These are phyloP conservation scores for Hamigera avellanea DNA, from an alignment of 495 filamentous ascomycete species.

Conservation along the genomic window DNA sequence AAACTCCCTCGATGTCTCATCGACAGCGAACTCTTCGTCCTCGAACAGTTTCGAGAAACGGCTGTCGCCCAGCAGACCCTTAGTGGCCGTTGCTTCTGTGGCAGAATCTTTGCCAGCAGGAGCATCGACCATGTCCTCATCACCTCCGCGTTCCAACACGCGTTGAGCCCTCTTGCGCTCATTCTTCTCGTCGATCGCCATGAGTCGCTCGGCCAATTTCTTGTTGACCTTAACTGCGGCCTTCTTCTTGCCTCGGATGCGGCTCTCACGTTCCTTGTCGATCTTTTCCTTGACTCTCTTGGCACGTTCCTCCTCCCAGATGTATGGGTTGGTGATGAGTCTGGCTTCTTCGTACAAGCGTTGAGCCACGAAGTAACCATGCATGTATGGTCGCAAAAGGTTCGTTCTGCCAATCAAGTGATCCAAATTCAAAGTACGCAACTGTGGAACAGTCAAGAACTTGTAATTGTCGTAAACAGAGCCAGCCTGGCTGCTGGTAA, in stretches of 20 bases:
- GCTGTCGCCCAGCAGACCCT: conserved; percentile 60
- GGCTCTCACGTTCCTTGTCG: conserved; percentile 81
- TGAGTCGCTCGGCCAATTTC: conserved; percentile 69
- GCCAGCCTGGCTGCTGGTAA: conserved; percentile 36
- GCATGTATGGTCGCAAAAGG: conserved; percentile 89
- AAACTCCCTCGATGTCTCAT: conserved; percentile 84
- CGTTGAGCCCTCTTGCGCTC: conserved; percentile 51
- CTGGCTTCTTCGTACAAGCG: conserved; percentile 89
- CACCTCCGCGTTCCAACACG: conserved; percentile 45
- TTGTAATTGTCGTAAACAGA: conserved; percentile 98
- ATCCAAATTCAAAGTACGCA: conserved; percentile 67
- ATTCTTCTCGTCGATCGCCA: conserved; percentile 69
- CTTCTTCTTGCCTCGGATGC: conserved; percentile 88
- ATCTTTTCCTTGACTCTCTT: conserved; percentile 87
- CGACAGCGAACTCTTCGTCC: conserved; percentile 83
- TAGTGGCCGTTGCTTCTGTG: conserved; percentile 34
- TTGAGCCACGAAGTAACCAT: conserved; percentile 93
- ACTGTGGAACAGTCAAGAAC: conserved; percentile 79
- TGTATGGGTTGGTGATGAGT: conserved; percentile 81
- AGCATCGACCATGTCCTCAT: conserved; percentile 33
- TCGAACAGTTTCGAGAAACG: conserved; percentile 87
- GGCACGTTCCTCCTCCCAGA: conserved; percentile 79
- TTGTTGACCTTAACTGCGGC: conserved; percentile 84
- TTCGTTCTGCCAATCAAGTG: conserved; percentile 82
- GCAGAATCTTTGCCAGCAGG: conserved; percentile 9